Conservation (phyloP, 129 eudicot genomes). For the Flaveria ramosissima region DNA sequence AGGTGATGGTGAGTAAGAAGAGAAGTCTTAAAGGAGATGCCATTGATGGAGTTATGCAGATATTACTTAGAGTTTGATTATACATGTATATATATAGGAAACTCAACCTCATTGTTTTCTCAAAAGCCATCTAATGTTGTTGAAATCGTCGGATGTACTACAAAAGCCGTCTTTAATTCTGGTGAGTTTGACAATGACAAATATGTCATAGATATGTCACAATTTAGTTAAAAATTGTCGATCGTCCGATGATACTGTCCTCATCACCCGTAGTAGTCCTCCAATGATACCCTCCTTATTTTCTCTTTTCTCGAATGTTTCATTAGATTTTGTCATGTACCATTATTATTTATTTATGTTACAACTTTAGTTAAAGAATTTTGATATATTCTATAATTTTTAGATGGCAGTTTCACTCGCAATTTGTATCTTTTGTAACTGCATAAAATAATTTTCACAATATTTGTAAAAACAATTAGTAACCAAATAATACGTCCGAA, state of each 20-base stretch:
- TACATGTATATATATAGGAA: constrained; percentile 18
- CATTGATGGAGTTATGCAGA: not conserved
- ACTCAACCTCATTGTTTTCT: constrained; percentile 28
- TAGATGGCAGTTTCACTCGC: too few species aligned
- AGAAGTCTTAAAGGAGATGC: constrained; percentile 30
- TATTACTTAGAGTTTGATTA: too few species aligned
- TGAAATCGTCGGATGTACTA: constrained; percentile 21
- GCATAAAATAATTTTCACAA: too few species aligned
- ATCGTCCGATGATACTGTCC: not conserved
- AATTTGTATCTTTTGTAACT: too few species aligned
- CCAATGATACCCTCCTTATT: not conserved
- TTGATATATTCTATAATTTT: too few species aligned
- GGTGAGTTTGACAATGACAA: constrained; percentile 30
- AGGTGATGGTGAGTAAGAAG: constrained; percentile 28
- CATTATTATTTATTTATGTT: not conserved
- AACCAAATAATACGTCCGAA: too few species aligned
- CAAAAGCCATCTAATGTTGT: constrained; percentile 17
- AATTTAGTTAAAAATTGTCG: not conserved
- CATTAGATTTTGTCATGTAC: not conserved
- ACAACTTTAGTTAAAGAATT: too few species aligned
- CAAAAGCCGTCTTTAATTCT: constrained; percentile 7
- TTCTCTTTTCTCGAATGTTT: not conserved
- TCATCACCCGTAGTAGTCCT: not conserved
- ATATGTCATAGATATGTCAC: not conserved
- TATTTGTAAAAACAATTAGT: too few species aligned